Base-by-base conservation (phyloP, 148 eudicot genomes). In the Silene latifolia region DNA sequence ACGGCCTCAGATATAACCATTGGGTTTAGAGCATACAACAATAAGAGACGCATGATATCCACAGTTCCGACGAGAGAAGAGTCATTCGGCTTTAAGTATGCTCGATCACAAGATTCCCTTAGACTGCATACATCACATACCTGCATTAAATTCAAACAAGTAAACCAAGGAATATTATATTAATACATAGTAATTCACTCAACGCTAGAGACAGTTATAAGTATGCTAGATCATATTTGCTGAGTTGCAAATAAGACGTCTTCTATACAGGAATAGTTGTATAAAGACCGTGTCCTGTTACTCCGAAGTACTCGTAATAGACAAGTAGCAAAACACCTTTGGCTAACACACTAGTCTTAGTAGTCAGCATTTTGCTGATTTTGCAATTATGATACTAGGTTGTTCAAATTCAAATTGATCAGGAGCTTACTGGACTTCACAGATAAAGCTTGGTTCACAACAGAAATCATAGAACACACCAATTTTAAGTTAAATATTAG, bases 91-190 rank as follows among this genome's bases (percentile, higher is more conserved):
- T 77, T 72, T 60, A 90, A 83, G 70, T 86, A 87, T 68, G 98
- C 93, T 79, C 93, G 87, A 77, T 95, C 97, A 81, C 98, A 95
- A 42, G 98, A 89, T 71, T 76, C 89, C 77, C 88, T 91, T 54
- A 92, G 90, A 72, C 73, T 81, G 69, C 98, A 95, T 71, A 74
- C 83, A 73, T 90, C 73, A 63, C 98, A 92, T 58, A 84, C 98
- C 98, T 95, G 88, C 81, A 82, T 10, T 58, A 76, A 23, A 58
- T 46, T 19, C 56, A 32, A 72, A 19, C 4, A 46, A 17, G 53
- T 25, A 62, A 54, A 62, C 63, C 61, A 51, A 77, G 7, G 68
- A 60, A 27, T 8, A 39, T 25, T 48, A 20, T 9, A 39, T 13
- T 12, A 20, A 72, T 0, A 46, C 24, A 27, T 24, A 56, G 48